Conservation (phyloP, 2,329 filamentous ascomycete genomes). For the Venturia carpophila region DNA sequence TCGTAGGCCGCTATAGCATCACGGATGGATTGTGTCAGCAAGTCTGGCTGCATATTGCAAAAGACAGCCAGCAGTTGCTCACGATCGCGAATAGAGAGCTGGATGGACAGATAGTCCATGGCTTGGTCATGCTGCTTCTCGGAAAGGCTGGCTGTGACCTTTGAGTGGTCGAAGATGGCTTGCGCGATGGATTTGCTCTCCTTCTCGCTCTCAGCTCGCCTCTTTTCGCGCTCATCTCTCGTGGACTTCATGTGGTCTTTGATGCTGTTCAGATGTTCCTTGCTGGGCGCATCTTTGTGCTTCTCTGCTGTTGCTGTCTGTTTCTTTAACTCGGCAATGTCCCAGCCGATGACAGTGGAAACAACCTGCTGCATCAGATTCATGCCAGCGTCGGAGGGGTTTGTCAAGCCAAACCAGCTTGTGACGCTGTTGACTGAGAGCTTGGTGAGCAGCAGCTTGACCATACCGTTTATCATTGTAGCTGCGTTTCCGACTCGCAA, state of each 20-base stretch:
- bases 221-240: slow-evolving; percentile 50
- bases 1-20: slow-evolving; percentile 62
- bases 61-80: slow-evolving; percentile 59
- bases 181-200: slow-evolving; percentile 55
- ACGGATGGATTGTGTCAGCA: slow-evolving; percentile 60
- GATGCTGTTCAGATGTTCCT: slow-evolving; percentile 55
- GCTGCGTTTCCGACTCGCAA: slow-evolving; percentile 70
- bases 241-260: slow-evolving; percentile 29
- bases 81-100: slow-evolving; percentile 67
- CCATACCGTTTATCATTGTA: slow-evolving; percentile 71
- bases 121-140: slow-evolving; percentile 56
- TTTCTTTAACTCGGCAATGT: slow-evolving; percentile 62
- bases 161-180: slow-evolving; percentile 52
- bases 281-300: slow-evolving; percentile 49
- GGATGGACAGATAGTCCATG: slow-evolving; percentile 61
- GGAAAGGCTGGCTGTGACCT: slow-evolving; percentile 43
- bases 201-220: slow-evolving; percentile 48
- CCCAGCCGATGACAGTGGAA: slow-evolving; percentile 64
- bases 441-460: slow-evolving; percentile 67
- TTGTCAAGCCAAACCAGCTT: slow-evolving; percentile 70
- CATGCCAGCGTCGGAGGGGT: slow-evolving; percentile 67
- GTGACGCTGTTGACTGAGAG: slow-evolving; percentile 65
- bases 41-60: slow-evolving; percentile 62
- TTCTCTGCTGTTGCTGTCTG: slow-evolving; percentile 57
- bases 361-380: slow-evolving; percentile 73